These are phyloP conservation scores for Cubamyces sp. DNA, from an alignment of 768 basidiomycete species.

Conservation along the genomic window DNA sequence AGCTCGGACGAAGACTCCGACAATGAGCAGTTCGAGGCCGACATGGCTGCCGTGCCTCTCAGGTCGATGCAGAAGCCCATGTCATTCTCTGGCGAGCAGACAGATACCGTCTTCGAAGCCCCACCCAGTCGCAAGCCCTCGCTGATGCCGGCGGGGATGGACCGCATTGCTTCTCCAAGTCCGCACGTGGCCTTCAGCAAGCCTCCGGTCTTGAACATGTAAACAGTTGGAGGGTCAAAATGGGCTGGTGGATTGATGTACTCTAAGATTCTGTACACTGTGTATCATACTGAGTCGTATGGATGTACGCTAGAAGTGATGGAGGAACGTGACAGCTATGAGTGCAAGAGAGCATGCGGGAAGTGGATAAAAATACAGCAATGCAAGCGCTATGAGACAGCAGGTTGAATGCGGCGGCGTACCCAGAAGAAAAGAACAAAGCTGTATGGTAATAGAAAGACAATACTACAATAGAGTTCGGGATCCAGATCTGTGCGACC, in stretches of 20 bases:
- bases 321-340: not conserved
- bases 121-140: not conserved
- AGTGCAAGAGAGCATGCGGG: too few species aligned
- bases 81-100: not conserved
- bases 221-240: not conserved
- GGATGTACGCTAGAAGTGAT: not conserved
- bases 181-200: not conserved
- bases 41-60: not conserved
- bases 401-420: not conserved
- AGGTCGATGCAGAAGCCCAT: not conserved
- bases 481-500: not conserved
- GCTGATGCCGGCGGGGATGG: not conserved
- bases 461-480: constrained; percentile 8
- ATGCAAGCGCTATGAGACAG: constrained; percentile 10
- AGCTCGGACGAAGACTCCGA: not conserved
- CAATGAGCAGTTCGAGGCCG: not conserved
- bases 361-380: constrained; percentile 17
- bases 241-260: not conserved
- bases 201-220: not conserved
- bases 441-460: constrained; percentile 2
- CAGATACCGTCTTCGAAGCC: not conserved
- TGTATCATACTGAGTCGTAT: not conserved
- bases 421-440: not conserved
- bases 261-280: not conserved
- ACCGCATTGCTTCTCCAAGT: not conserved